These are phyloP conservation scores for Phytophthora sp. DNA, from an alignment of 352 stramenopile species.

Conservation along the genomic window DNA sequence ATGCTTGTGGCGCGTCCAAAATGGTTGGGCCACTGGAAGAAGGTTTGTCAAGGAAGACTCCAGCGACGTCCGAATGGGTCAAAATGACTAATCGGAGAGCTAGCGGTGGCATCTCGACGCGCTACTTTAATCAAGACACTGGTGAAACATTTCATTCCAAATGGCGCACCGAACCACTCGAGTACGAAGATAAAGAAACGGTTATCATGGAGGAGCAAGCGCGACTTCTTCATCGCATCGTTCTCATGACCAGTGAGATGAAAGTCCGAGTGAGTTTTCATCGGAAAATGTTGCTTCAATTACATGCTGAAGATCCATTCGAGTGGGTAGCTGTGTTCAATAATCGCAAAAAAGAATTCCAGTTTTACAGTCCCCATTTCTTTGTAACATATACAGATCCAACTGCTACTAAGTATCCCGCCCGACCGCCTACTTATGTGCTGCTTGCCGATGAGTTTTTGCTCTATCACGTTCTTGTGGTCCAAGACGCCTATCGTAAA, in stretches of 20 bases:
- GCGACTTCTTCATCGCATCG: constrained; percentile 43
- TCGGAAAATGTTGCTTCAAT: constrained; percentile 19
- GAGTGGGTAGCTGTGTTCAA: constrained; percentile 71
- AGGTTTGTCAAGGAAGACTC: constrained; percentile 42
- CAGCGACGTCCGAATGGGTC: constrained; percentile 68
- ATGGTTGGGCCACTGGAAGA: constrained; percentile 29
- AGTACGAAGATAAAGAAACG: constrained; percentile 56
- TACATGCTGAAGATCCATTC: constrained; percentile 42
- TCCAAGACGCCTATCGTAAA: constrained; percentile 69
- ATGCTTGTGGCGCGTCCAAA: constrained; percentile 6
- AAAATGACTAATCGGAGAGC: constrained; percentile 31
- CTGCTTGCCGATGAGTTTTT: constrained; percentile 60
- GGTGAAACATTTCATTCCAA: constrained; percentile 37
- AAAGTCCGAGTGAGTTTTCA: constrained; percentile 21
- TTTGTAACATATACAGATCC: constrained; percentile 15
- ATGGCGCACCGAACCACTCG: constrained; percentile 47
- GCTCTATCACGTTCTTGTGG: constrained; percentile 71
- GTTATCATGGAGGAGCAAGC: constrained; percentile 31
- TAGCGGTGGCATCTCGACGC: constrained; percentile 3
- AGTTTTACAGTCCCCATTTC: constrained; percentile 57
- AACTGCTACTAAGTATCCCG: constrained; percentile 17
- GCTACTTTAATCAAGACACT: constrained; percentile 78
- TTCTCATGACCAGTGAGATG: constrained; percentile 48
- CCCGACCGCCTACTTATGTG: constrained; percentile 48
- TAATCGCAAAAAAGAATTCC: constrained; percentile 52